Percentiles rank a stretch among this genome's conserved stretches.
Conservation (phyloP, 2,329 filamentous ascomycete genomes). For the Eutypa lata region DNA sequence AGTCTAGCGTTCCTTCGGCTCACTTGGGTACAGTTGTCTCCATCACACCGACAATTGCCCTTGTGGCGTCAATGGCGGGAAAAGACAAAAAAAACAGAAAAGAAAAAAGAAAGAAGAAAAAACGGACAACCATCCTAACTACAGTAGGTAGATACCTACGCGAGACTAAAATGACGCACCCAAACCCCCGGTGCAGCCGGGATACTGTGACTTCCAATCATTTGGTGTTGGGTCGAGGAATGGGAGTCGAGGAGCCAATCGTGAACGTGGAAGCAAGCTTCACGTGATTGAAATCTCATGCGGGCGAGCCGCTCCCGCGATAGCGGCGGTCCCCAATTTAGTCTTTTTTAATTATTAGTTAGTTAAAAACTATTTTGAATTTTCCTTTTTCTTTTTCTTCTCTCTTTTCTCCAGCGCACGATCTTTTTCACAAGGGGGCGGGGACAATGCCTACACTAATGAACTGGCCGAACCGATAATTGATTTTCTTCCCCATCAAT, state of each 20-base stretch:
- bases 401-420: background rate
- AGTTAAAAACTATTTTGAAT: no score
- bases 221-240: background rate
- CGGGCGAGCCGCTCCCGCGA: constrained; percentile 1
- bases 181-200: background rate
- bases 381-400: no score
- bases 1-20: background rate
- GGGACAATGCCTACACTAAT: background rate
- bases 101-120: background rate
- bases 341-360: background rate
- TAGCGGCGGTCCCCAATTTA: background rate
- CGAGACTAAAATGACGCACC: background rate
- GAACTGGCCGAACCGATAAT: background rate
- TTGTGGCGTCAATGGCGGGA: background rate
- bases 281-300: background rate
- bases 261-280: background rate
- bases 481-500: background rate
- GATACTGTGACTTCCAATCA: background rate
- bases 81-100: background rate
- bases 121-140: background rate
- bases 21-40: background rate
- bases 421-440: background rate
- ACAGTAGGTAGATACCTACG: background rate
- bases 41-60: background rate
- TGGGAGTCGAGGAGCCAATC: background rate